Base-by-base conservation (phyloP, 257 asterid species). In the Agastache rugosa region DNA sequence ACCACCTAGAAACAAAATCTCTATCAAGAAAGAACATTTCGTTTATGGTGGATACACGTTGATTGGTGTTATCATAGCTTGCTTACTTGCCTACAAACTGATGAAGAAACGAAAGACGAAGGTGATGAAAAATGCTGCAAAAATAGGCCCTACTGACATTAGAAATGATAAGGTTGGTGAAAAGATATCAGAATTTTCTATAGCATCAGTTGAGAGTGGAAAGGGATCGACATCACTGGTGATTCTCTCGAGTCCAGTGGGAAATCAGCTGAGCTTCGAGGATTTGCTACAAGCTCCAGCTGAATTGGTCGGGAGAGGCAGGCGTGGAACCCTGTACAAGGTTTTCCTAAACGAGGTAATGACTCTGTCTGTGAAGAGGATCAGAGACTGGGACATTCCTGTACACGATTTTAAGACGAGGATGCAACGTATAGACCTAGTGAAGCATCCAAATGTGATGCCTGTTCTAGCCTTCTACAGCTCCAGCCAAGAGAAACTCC, bases 271-370 rank as follows among this genome's bases (percentile, higher is more conserved):
- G 79, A 86, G 48, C 41, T 91, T 91, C 5, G 94, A 91, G 83
- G 94, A 89, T 45, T 56, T 91, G 80, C 79, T 91, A 42, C 71
- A 84, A 3, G 77, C 97, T 37, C 94, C 94, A 3, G 96, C 96
- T 14, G 90, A 87, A 22, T 45, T 91, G 84, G 25, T 89, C 0
- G 86, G 85, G 10, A 87, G 86, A 73, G 88, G 93, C 4, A 83
- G 83, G 67, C 63, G 78, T 15, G 94, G 97, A 56, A 91, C 87
- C 62, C 79, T 83, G 5, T 91, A 87, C 23, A 87, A 83, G 83
- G 96, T 91, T 42, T 73, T 78, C 6, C 35, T 84, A 54, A 53
- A 72, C 48, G 77, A 69, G 19, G 81, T 78, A 25, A 60, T 80
- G 34, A 83, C 19, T 2, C 44, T 91, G 11, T 93, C 85, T 4